Percentiles rank a stretch among this genome's conserved stretches.
Conservation (phyloP, 2,329 filamentous ascomycete species). For the Fusarium acutatum region DNA sequence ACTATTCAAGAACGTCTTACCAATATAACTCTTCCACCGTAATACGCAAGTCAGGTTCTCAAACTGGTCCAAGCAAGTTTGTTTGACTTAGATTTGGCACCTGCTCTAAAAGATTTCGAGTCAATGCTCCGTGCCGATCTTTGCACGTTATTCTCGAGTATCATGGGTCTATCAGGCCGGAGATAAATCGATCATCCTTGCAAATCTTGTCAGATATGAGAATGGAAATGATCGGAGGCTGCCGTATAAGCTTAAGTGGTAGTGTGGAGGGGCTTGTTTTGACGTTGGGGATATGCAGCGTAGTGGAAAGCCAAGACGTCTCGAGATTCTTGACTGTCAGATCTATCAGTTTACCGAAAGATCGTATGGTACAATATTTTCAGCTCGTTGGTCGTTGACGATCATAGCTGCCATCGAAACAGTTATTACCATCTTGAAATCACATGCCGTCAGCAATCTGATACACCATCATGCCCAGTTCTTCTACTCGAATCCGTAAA, state of each 20-base stretch:
- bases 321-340: not conserved
- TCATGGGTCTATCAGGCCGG: not conserved
- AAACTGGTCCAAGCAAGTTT: conserved; percentile 19
- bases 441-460: not conserved
- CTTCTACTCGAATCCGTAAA: not conserved
- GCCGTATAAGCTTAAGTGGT: conserved; percentile 12
- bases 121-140: not conserved
- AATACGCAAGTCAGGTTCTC: not conserved
- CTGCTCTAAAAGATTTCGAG: not conserved
- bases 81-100: conserved; percentile 20
- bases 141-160: conserved; percentile 1
- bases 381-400: no score
- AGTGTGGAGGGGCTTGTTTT: not conserved
- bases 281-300: not conserved
- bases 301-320: not conserved
- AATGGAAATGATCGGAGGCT: conserved; percentile 25
- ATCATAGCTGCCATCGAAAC: not conserved
- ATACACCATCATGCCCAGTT: not conserved
- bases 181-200: conserved; percentile 5
- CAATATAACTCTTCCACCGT: not conserved
- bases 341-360: not conserved
- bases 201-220: not conserved
- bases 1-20: not conserved
- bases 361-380: fast-evolving
- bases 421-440: not conserved